A percentile compares a stretch with the other conserved stretches of the same genome.
These are phyloP conservation scores for Phylloboletellus chloephorus DNA, from an alignment of 1,284 basidiomycete species.

Conservation along the genomic window DNA sequence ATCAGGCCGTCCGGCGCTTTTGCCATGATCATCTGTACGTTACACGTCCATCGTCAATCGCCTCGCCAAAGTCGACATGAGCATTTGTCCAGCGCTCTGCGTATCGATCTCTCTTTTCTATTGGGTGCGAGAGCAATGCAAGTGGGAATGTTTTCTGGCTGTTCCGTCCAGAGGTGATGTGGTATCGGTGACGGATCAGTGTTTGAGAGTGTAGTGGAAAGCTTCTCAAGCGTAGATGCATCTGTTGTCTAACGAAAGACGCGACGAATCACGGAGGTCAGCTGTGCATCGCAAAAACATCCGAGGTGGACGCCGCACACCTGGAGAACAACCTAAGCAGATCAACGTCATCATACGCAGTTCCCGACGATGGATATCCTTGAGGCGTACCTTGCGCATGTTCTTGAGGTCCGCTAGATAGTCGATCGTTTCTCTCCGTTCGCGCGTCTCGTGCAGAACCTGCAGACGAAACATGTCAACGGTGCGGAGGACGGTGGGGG, in stretches of 20 bases:
- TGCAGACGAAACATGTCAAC: not conserved
- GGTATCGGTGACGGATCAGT: constrained; percentile 22
- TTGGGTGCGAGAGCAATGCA: constrained; percentile 52
- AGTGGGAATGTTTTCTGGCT: constrained; percentile 48
- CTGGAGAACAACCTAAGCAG: constrained; percentile 37
- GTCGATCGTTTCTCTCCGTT: constrained; percentile 35
- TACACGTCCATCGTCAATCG: constrained; percentile 9
- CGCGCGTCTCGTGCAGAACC: constrained; percentile 39
- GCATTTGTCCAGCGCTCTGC: constrained; percentile 40
- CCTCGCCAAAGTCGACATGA: constrained; percentile 25
- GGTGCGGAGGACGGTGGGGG: constrained; percentile 1
- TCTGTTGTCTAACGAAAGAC: constrained; percentile 35
- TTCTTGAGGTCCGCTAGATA: constrained; percentile 38
- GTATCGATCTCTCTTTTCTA: constrained; percentile 36
- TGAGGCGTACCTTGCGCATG: constrained; percentile 37
- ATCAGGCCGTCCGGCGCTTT: not conserved
- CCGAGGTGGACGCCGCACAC: constrained; percentile 17
- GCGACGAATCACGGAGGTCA: not conserved
- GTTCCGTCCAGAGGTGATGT: constrained; percentile 50
- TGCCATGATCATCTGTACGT: not conserved
- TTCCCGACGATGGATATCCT: not conserved
- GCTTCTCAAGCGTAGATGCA: constrained; percentile 31
- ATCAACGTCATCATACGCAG: constrained; percentile 9
- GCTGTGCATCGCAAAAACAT: not conserved
- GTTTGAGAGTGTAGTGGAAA: constrained; percentile 31